These are phyloP conservation scores for Trametes sp. DNA, from an alignment of 1,284 basidiomycete species.

Conservation along the genomic window DNA sequence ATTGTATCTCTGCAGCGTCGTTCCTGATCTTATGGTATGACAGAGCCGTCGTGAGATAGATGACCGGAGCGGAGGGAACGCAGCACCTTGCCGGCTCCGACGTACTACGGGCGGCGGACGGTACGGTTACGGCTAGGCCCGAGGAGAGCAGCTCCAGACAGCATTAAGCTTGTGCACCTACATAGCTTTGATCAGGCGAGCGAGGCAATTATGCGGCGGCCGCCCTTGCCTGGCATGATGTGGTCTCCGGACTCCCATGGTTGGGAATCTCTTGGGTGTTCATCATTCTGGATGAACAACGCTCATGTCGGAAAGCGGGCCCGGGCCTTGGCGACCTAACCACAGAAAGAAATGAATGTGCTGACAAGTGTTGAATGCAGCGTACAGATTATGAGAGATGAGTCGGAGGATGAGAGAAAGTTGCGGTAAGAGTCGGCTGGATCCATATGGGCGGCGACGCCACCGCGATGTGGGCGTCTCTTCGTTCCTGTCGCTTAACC, in stretches of 20 bases:
- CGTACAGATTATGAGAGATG: neutral
- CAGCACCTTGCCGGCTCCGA: neutral
- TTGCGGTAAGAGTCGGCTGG: neutral
- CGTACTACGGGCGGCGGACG: neutral
- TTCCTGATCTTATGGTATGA: neutral
- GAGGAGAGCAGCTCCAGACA: neutral
- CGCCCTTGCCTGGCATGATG: neutral
- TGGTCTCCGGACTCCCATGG: slow-evolving; percentile 1
- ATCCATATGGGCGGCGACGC: neutral
- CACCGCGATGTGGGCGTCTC: neutral
- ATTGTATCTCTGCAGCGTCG: neutral
- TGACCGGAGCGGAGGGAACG: neutral
- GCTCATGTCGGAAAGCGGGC: neutral
- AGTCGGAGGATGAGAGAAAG: neutral
- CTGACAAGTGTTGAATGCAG: neutral
- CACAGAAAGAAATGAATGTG: neutral
- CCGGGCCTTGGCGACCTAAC: neutral
- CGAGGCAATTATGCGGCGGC: slow-evolving; percentile 1
- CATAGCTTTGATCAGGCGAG: neutral
- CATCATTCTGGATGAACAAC: slow-evolving; percentile 1
- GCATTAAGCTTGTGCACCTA: neutral
- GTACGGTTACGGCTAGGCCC: neutral
- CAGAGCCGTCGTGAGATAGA: slow-evolving; percentile 10
- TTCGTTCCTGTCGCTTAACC: neutral
- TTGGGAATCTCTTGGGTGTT: neutral